Conservation (phyloP, 106 monocot genomes). For the Platanthera zijinensis region DNA sequence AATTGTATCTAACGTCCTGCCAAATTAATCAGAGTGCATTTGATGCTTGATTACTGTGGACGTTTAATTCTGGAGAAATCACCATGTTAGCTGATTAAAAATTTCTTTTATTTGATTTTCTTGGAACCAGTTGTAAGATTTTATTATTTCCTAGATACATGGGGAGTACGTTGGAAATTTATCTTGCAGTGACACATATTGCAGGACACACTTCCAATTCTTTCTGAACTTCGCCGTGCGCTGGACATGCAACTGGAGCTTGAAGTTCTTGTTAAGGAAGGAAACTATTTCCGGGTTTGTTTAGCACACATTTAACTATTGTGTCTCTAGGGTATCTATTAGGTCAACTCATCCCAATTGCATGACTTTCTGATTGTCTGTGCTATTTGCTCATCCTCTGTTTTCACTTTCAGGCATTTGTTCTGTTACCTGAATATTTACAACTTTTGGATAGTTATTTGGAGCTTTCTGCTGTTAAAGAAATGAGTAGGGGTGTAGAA, state of each 20-base stretch:
- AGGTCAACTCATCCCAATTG: not conserved
- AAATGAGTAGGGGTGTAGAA: slow-evolving; percentile 88
- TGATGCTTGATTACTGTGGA: not conserved
- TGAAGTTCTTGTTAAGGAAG: slow-evolving; percentile 70
- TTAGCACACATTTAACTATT: not conserved
- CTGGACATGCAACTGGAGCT: slow-evolving; percentile 81
- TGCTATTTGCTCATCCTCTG: slow-evolving; percentile 3
- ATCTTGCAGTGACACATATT: slow-evolving; percentile 9
- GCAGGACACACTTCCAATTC: slow-evolving; percentile 93
- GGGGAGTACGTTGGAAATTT: not conserved
- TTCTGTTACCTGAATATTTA: slow-evolving; percentile 82
- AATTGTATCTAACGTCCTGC: not conserved
- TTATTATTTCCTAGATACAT: slow-evolving; percentile 3
- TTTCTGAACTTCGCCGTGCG: slow-evolving; percentile 80
- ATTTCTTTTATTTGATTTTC: not conserved
- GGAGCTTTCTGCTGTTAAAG: slow-evolving; percentile 62
- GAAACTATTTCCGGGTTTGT: slow-evolving; percentile 69
- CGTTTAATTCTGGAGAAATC: not conserved
- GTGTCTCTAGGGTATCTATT: not conserved
- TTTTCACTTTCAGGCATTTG: slow-evolving; percentile 64
- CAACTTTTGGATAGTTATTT: slow-evolving; percentile 91
- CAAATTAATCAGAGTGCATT: not conserved
- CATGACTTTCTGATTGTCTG: not conserved
- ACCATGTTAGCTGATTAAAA: not conserved
- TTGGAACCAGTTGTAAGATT: not conserved